Base-by-base conservation (phyloP, 306 rosid species). In the Trichosanthes cucumerina region DNA sequence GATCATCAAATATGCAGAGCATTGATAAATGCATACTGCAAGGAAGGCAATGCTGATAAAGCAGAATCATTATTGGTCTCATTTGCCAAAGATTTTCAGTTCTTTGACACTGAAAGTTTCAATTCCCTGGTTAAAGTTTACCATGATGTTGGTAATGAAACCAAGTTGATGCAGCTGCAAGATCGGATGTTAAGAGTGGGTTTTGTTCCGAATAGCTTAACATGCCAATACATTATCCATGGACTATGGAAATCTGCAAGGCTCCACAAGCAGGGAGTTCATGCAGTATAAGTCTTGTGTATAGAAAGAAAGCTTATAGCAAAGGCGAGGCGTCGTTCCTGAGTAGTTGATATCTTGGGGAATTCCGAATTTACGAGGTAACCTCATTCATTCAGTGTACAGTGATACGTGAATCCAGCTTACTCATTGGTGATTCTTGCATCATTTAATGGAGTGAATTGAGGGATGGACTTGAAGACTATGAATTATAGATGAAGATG, bases 31-130 rank as follows among this genome's bases (percentile, higher is more conserved):
- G 93, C 95, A 15, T 87, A 83, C 79, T 92, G 98, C 88, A 79
- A 78, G 73, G 91, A 92, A 83, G 83, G 79, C 19, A 79, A 84
- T 41, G 79, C 81, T 39, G 83, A 78, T 34, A 89, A 85, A 87
- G 96, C 97, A 39, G 96, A 88, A 83, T 84, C 89, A 21, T 18
- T 88, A 23, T 77, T 94, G 82, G 80, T 82, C 57, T 85, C 86
- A 33, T 88, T 88, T 71, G 97, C 96, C 33, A 74, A 38, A 56
- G 88, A 83, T 58, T 87, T 88, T 82, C 90, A 80, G 85, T 75
- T 90, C 79, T 90, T 84, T 15, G 93, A 94, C 81, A 83, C 84
- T 15, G 89, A 84, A 75, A 92, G 97, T 90, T 90, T 87, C 88
- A 94, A 92, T 85, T 78, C 86, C 38, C 64, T 94, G 31, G 85